Base-by-base conservation (phyloP, 768 basidiomycete species). In the Leccinum truebloodii region DNA sequence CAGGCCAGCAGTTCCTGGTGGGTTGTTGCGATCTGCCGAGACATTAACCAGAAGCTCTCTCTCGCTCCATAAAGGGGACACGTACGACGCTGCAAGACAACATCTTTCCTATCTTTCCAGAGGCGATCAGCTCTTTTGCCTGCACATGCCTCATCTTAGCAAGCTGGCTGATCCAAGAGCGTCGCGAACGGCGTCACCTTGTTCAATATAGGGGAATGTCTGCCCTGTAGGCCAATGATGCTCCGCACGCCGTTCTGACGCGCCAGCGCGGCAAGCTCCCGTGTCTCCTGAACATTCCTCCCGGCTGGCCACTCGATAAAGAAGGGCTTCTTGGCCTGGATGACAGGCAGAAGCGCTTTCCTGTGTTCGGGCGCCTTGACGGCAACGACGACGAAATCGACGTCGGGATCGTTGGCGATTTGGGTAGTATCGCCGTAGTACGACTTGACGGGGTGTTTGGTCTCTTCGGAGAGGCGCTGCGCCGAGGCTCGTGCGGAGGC, bases 401-500 rank as follows among this genome's bases (percentile, higher is more conserved):
- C 61, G 22, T 64, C 63, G 22, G 63, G 57, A 53, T 64, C 63
- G 30, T 49, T 63, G 20, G 63, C 63, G 14, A 64, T 63, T 41
- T 63, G 61, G 16, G 54, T n/a, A 9, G 61, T 62, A 28, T 64
- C 63, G 10, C 61, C 63, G 4, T 53, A 37, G 51, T 63, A 63
- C 3, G 57, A 61, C 30, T 63, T 63, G 50, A 63, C 51, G 28
- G 61, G 57, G 54, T 53, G 28, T 0, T 32, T 22, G 1, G 57
- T 63, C 44, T 59, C 52, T 22, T 59, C 26, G 18, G 61, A 48
- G 34, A 62, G 50, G 16, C 61, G 61, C 12, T 52, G 20, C 7
- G 61, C 61, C 4, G 61, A 62, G 16, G 54, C 61, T 3, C 18
- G n/a, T 3, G 61, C 61, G 8, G 61, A 62, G 13, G 54, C 32